These are phyloP conservation scores for Solanum arcanum DNA, from an alignment of 257 asterid genomes.

Conservation along the genomic window DNA sequence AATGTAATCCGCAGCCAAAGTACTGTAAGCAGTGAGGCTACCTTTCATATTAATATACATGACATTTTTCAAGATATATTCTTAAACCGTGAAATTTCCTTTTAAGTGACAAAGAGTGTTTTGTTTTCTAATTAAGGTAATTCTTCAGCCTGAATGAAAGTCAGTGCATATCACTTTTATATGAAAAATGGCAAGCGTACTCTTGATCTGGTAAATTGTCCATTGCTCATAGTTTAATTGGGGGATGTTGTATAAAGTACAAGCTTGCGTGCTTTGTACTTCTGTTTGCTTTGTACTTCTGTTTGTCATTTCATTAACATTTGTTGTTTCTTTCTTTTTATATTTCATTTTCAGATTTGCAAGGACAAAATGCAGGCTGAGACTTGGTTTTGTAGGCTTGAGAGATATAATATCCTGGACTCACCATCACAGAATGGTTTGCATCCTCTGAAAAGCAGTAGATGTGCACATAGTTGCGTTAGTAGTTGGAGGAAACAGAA, in stretches of 20 bases:
- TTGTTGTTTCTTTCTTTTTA: neutral
- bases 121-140: neutral
- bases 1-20: conserved; percentile 21
- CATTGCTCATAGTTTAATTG: neutral
- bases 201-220: conserved; percentile 29
- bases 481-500: conserved; percentile 34
- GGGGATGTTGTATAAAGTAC: neutral
- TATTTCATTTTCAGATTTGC: conserved; percentile 18
- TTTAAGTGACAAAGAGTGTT: neutral
- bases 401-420: conserved; percentile 23
- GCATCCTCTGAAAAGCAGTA: conserved; percentile 10
- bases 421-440: conserved; percentile 3
- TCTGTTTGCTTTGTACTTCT: neutral
- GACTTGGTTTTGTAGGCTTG: conserved; percentile 33
- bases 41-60: neutral
- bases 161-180: conserved; percentile 31
- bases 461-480: conserved; percentile 31
- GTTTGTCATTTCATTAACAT: neutral
- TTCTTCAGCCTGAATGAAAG: conserved; percentile 21
- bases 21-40: conserved; percentile 13
- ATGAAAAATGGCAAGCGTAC: conserved; percentile 23
- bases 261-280: neutral
- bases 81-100: neutral
- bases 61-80: neutral
- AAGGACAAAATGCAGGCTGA: conserved; percentile 42